A percentile compares a stretch with the other conserved stretches of the same genome.
Conservation (phyloP, 192 early-diverging fungal species). For the Piromyces finnis region DNA sequence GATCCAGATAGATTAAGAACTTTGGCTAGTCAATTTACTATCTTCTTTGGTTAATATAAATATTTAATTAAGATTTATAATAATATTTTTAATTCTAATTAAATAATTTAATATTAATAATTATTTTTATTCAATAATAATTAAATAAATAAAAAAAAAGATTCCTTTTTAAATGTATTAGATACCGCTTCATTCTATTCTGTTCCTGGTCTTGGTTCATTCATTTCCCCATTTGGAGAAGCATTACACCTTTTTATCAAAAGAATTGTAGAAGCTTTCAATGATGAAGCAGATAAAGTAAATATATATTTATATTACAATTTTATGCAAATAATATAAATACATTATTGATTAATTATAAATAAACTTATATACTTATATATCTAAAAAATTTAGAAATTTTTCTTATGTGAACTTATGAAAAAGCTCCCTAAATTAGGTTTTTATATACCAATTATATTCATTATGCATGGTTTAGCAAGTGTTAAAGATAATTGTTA, state of each 20-base stretch:
- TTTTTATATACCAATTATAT: not conserved
- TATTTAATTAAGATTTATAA: too few species aligned
- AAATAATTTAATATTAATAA: too few species aligned
- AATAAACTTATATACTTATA: too few species aligned
- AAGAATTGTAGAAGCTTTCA: not conserved
- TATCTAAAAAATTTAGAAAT: not conserved
- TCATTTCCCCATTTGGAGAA: conserved; percentile 9
- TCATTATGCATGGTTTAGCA: not conserved
- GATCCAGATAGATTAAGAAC: not conserved
- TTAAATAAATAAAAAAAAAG: not conserved
- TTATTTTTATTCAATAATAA: not conserved
- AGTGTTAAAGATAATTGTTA: not conserved
- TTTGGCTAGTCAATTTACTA: not conserved
- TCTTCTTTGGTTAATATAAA: not conserved
- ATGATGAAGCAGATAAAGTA: not conserved
- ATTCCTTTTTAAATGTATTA: conserved; percentile 2
- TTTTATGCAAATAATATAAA: too few species aligned
- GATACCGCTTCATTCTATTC: conserved; percentile 5
- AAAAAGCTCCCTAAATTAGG: not conserved
- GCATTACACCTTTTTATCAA: not conserved
- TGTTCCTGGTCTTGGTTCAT: conserved; percentile 9
- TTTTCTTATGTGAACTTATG: not conserved
- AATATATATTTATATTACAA: too few species aligned
- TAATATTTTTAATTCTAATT: too few species aligned
- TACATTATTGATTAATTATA: too few species aligned